A percentile compares a stretch with the other conserved stretches of the same genome.
These are phyloP conservation scores for Trichoderma arundinaceum DNA, from an alignment of 2,329 filamentous ascomycete genomes.

Conservation along the genomic window DNA sequence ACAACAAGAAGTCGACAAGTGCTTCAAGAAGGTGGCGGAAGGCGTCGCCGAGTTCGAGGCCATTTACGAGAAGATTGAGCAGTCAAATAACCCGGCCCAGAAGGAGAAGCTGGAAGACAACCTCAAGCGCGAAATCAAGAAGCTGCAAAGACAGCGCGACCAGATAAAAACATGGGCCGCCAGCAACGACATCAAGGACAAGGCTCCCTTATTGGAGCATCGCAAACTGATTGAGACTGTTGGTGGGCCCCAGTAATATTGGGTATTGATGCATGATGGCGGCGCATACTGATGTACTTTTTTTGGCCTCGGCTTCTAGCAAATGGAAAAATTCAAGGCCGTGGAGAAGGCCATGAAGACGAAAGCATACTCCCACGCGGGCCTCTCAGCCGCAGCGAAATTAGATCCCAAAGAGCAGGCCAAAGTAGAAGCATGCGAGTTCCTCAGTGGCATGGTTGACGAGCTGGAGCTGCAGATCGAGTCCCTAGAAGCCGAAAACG, in stretches of 20 bases:
- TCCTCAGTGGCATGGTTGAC: conserved; percentile 85
- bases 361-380: conserved; percentile 98
- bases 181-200: conserved; percentile 99
- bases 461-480: conserved; percentile 95
- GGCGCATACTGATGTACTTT: conserved; percentile 22
- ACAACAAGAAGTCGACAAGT: conserved; percentile 98
- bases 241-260: conserved; percentile 46
- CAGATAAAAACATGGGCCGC: conserved; percentile 99
- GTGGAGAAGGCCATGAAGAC: conserved; percentile 99
- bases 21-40: conserved; percentile 97
- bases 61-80: conserved; percentile 97
- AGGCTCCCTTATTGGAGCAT: conserved; percentile 91
- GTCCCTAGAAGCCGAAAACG: conserved; percentile 85
- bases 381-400: conserved; percentile 86
- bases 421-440: conserved; percentile 85
- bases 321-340: conserved; percentile 99
- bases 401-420: conserved; percentile 98
- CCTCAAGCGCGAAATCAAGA: conserved; percentile 99
- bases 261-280: conserved; percentile 24
- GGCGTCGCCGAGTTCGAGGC: conserved; percentile 89
- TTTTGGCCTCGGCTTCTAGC: conserved; percentile 56
- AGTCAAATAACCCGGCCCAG: conserved; percentile 89
- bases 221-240: conserved; percentile 98
- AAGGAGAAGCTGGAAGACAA: conserved; percentile 99
- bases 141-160: conserved; percentile 93